Percentiles rank a stretch among this genome's conserved stretches.
Evolutionary conservation across 139 green algal genomes (phyloP).

Genomic region (Gonium pectorale): DNA sequence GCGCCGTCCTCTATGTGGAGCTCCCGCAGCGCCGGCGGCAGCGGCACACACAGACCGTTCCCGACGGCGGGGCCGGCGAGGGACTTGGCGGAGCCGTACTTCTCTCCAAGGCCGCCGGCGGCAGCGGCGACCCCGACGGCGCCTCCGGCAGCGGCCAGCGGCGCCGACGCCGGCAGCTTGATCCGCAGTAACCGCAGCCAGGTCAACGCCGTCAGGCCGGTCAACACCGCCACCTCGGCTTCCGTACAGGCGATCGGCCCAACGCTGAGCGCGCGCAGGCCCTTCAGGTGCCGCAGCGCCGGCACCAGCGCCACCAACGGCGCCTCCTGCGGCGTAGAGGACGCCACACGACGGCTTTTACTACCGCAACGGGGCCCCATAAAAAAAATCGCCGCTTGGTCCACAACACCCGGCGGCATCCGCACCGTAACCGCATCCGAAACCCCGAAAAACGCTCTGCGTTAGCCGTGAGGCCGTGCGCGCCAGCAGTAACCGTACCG

Average conservation of each 20-base stretch:
- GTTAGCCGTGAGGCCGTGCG: too few relatives aligned
- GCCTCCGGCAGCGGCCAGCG: not conserved
- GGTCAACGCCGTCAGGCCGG: not conserved
- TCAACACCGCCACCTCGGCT: not conserved
- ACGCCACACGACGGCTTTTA: too few relatives aligned
- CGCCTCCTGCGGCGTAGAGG: not conserved
- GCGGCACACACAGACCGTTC: not conserved
- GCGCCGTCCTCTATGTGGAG: conserved; percentile 5
- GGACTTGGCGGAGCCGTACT: too few relatives aligned
- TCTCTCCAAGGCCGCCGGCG: too few relatives aligned
- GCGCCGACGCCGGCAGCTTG: conserved; percentile 1
- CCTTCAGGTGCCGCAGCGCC: not conserved
- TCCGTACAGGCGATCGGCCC: not conserved
- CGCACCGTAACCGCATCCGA: too few relatives aligned
- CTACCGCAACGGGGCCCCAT: too few relatives aligned
- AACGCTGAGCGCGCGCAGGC: not conserved
- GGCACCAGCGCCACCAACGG: not conserved
- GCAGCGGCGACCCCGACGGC: not conserved
- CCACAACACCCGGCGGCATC: too few relatives aligned
- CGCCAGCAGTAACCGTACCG: too few relatives aligned
- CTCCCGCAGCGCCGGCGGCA: not conserved
- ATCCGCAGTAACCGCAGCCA: conserved; percentile 1
- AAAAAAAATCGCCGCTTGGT: too few relatives aligned
- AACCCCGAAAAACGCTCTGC: too few relatives aligned
- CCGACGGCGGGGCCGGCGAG: not conserved